Conservation (phyloP, 352 stramenopile species). For the Globisporangium spiculum region DNA sequence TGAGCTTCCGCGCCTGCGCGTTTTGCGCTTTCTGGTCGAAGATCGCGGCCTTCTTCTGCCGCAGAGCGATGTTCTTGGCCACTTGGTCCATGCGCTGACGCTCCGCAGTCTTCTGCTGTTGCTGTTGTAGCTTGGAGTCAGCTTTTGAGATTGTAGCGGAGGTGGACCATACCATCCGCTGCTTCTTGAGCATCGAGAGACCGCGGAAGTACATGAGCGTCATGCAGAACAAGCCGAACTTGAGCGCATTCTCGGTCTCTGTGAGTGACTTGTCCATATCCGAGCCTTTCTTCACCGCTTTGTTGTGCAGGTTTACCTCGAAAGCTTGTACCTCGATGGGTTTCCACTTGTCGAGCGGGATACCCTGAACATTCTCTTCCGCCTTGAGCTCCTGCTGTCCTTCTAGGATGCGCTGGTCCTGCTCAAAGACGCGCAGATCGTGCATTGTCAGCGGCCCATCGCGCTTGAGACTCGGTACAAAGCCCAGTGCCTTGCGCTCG, state of each 20-base stretch:
- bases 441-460: conserved; percentile 73
- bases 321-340: conserved; percentile 71
- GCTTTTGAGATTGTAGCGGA: conserved; percentile 20
- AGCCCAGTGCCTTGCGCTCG: conserved; percentile 60
- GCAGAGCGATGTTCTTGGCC: conserved; percentile 36
- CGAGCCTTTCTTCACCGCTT: conserved; percentile 68
- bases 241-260: conserved; percentile 92
- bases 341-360: conserved; percentile 67
- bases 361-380: conserved; percentile 45
- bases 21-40: conserved; percentile 61
- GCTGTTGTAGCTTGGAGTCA: conserved; percentile 3
- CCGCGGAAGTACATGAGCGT: conserved; percentile 96
- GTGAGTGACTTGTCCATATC: conserved; percentile 61
- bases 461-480: conserved; percentile 82
- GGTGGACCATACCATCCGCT: conserved; percentile 77
- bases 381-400: conserved; percentile 27
- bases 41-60: conserved; percentile 33
- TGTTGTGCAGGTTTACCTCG: conserved; percentile 43
- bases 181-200: conserved; percentile 83
- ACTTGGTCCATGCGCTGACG: conserved; percentile 52
- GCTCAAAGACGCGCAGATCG: conserved; percentile 58
- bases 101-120: conserved; percentile 32
- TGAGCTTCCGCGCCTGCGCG: conserved; percentile 57
- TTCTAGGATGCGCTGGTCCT: conserved; percentile 42
- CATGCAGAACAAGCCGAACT: conserved; percentile 95